Evolutionary conservation across 2,329 filamentous ascomycete genomes (phyloP).

Genomic region (Onygenales sp.): DNA sequence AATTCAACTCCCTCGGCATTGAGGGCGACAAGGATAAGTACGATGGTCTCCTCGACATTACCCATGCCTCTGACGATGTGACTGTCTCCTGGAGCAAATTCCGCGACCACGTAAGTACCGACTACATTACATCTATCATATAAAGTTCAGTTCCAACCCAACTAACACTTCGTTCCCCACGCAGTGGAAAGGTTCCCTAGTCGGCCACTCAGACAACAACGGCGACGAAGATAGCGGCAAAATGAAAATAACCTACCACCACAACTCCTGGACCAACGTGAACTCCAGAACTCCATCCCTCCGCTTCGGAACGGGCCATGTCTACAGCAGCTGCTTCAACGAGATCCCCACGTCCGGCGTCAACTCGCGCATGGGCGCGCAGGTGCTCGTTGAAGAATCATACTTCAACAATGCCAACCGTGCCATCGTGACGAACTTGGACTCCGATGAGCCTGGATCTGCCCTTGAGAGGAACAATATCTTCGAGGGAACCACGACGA

Average conservation of each 20-base stretch:
- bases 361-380: slow-evolving; percentile 34
- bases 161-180: not conserved
- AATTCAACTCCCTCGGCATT: slow-evolving; percentile 29
- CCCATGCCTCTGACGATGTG: slow-evolving; percentile 35
- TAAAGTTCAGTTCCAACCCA: not conserved
- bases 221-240: slow-evolving; percentile 17
- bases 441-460: not conserved
- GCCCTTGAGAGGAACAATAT: slow-evolving; percentile 1
- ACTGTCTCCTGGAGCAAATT: slow-evolving; percentile 37
- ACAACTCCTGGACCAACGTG: slow-evolving; percentile 18
- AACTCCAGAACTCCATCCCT: slow-evolving; percentile 8
- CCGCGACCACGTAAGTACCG: slow-evolving; percentile 28
- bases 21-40: slow-evolving; percentile 35
- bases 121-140: not conserved
- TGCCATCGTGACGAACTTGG: slow-evolving; percentile 3
- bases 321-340: slow-evolving; percentile 19
- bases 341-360: slow-evolving; percentile 26
- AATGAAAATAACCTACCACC: slow-evolving; percentile 16
- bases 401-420: slow-evolving; percentile 19
- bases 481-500: not conserved
- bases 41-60: slow-evolving; percentile 26
- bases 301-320: slow-evolving; percentile 7
- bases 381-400: slow-evolving; percentile 35
- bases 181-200: slow-evolving; percentile 15
- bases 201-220: slow-evolving; percentile 20